Base-by-base conservation (phyloP, 306 rosid species). In the Boehmeria nivea region DNA sequence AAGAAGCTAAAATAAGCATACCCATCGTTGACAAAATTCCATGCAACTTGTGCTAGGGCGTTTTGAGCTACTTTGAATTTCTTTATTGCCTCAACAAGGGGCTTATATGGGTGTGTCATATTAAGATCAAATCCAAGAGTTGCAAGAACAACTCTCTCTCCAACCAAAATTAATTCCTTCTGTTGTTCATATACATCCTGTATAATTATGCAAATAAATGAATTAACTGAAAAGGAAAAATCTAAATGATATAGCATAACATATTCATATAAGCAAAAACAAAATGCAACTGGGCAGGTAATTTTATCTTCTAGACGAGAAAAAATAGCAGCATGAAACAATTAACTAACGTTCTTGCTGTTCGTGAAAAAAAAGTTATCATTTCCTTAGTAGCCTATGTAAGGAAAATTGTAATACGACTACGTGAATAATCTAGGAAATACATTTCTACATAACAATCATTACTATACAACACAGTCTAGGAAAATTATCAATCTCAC, bases 1-100 rank as follows among this genome's bases (percentile, higher is more conserved):
- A 70, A 80, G 51, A 63, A 82, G 64, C 65, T 66, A 71, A 37
- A 54, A 46, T 53, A 51, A 23, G 56, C 74, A 71, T 91, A 91
- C 98, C 98, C 98, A 75, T 91, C 98, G 67, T 91, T 91, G 58
- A 91, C 96, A 72, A 91, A 91, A 72, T 91, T 91, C 98, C 98
- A 91, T 15, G 98, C 98, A 75, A 91, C 98, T 78, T 91, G 98
- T 61, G 98, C 98, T 65, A 91, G 90, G 63, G 98, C 95, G 67
- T 91, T 80, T 77, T 87, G 95, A 76, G 96, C 98, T 64, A 91
- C 95, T 79, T 87, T 82, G 76, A 91, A 91, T 81, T 85, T 91
- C 81, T 87, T 91, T 74, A 91, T 87, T 51, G 98, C 98, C 77
- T 91, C 98, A 17, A 87, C 98, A 43, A 91, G 98, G 61, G 98